Evolutionary conservation across 2,329 filamentous ascomycete species (phyloP), one percentile per base, ranked within the genome.

Genomic region (Pyrenophora seminiperda): DNA sequence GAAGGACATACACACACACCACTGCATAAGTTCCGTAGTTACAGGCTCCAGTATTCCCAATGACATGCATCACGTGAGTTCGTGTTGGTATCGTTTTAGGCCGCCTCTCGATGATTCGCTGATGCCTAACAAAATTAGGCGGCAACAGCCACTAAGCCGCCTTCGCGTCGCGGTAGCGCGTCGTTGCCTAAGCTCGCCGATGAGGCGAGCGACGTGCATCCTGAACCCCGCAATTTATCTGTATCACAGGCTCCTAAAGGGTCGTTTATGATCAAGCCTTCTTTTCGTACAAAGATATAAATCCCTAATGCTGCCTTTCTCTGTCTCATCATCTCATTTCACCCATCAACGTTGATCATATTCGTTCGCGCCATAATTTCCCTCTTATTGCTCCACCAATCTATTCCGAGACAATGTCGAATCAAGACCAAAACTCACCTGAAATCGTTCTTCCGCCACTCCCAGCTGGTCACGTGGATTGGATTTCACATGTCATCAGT

Each of bases 401-500:
- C 3, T 5, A 13, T 5, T 27, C 19, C 6, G 22, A 10, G 19
- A 54, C 52, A 0, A 61, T 75, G 18, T 34, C 50, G 18, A 45
- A 41, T 18, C 34, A 45, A 20, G 14, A 18, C 3, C 30, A 45
- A 9, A 15, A 5, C 1, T 7, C 34, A 3, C 32, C 31, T n/a
- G 18, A 31, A 9, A 60, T 63, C n/a, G 41, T 48, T n/a, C 65
- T 77, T 13, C 75, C 75, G 3, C 7, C 55, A 9, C 61, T 77
- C 5, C 75, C 75, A n/a, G 69, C 57, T 7, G 63, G 67, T 34
- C 75, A 76, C 51, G 54, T 59, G n/a, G 62, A 74, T 20, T 79
- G 78, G 70, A 68, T 79, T 44, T 53, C 69, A 13, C 82, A 89
- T 69, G 77, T 90, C 49, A 75, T 78, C 10, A 73, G 78, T 47